A percentile compares a stretch with the other conserved stretches of the same genome.
Conservation (phyloP, 257 asterid genomes). For the Scutellaria galericulata region DNA sequence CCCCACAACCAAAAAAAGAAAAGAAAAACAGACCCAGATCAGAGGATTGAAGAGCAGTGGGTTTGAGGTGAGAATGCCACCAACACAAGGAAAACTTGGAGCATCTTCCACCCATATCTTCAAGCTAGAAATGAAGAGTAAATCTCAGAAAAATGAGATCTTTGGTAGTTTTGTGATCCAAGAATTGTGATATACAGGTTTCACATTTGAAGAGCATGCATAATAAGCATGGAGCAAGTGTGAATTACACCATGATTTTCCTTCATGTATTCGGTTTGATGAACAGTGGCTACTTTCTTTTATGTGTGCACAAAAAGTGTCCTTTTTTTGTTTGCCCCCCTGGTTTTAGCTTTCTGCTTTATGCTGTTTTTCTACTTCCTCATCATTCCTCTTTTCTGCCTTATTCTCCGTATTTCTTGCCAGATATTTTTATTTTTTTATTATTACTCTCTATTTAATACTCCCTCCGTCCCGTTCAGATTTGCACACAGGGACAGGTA, state of each 20-base stretch:
- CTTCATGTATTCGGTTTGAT: constrained; percentile 33
- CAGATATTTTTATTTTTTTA: not conserved
- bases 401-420: constrained; percentile 32
- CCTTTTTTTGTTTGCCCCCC: constrained; percentile 22
- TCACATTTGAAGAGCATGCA: constrained; percentile 43
- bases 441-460: not conserved
- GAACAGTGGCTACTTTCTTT: constrained; percentile 33
- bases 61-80: constrained; percentile 52
- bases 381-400: constrained; percentile 44
- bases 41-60: constrained; percentile 47
- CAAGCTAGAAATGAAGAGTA: not conserved
- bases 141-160: constrained; percentile 20
- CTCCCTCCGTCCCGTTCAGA: too few relatives aligned
- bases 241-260: constrained; percentile 34
- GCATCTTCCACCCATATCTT: constrained; percentile 53
- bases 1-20: constrained; percentile 14
- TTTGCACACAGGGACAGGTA: too few relatives aligned
- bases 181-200: constrained; percentile 36
- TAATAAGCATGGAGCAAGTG: constrained; percentile 46
- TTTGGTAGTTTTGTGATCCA: constrained; percentile 39
- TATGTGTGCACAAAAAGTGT: constrained; percentile 31
- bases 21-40: constrained; percentile 46
- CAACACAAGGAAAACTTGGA: constrained; percentile 55
- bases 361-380: constrained; percentile 43
- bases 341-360: constrained; percentile 45